These are phyloP conservation scores for Amaranthus cruentus DNA, from an alignment of 148 eudicot genomes.

Conservation along the genomic window DNA sequence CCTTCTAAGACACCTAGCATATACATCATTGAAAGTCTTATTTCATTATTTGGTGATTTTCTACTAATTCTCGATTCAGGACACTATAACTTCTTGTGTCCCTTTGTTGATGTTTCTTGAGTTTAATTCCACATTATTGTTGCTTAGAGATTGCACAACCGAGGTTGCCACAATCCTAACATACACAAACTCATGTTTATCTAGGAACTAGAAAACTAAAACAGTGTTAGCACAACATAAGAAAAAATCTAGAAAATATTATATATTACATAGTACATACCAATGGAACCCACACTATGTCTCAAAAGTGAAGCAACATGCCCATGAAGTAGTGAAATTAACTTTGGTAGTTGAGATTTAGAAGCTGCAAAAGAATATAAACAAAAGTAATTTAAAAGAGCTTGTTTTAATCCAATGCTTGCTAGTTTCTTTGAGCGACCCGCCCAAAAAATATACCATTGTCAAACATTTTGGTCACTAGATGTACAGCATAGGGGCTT, in stretches of 20 bases:
- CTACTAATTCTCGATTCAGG: no score
- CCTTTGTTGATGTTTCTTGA: no score
- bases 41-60: no score
- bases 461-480: conserved; percentile 87
- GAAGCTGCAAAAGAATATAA: conserved; percentile 52
- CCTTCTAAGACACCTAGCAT: no score
- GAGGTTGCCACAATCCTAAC: no score
- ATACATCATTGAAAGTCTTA: no score
- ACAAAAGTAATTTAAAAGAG: not conserved
- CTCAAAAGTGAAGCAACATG: conserved; percentile 88
- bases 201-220: not conserved
- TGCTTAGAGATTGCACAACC: no score
- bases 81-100: no score
- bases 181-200: not conserved
- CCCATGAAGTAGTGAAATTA: conserved; percentile 80
- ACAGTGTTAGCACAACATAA: not conserved
- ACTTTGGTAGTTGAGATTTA: conserved; percentile 67
- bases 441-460: conserved; percentile 44
- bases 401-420: not conserved
- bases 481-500: conserved; percentile 84
- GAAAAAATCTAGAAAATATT: not conserved
- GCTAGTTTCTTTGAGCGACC: not conserved
- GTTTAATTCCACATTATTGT: no score
- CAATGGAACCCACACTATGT: conserved; percentile 86
- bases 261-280: conserved; percentile 35